These are phyloP conservation scores for Cladosporium sp. DNA, from an alignment of 2,329 filamentous ascomycete genomes.

Conservation along the genomic window DNA sequence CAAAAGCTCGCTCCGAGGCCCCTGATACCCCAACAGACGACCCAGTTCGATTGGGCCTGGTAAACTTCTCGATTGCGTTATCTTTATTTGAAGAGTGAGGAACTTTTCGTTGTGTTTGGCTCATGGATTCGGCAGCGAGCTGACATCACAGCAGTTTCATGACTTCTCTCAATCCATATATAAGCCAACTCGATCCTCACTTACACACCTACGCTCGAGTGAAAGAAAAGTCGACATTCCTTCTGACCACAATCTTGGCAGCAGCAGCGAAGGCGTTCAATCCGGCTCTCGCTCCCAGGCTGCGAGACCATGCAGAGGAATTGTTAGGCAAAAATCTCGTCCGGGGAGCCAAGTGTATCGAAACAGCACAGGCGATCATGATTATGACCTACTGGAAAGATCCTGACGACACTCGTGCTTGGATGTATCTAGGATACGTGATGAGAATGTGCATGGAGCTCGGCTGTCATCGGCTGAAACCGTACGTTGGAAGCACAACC, in stretches of 20 bases:
- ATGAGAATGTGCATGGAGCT: slow-evolving; percentile 41
- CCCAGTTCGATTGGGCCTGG: not conserved
- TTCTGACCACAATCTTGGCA: slow-evolving; percentile 34
- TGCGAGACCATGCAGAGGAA: slow-evolving; percentile 31
- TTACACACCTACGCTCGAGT: slow-evolving; percentile 39
- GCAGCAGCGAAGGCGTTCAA: slow-evolving; percentile 37
- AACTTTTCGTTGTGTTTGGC: too few species aligned
- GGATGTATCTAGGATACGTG: slow-evolving; percentile 38
- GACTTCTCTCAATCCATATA: slow-evolving; percentile 38
- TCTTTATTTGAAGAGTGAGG: not conserved
- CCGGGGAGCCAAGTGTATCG: slow-evolving; percentile 35
- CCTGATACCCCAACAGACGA: not conserved
- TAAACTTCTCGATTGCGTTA: not conserved
- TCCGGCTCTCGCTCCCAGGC: slow-evolving; percentile 28
- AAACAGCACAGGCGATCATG: slow-evolving; percentile 39
- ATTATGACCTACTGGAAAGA: slow-evolving; percentile 43
- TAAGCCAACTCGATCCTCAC: slow-evolving; percentile 37
- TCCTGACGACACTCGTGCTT: slow-evolving; percentile 38
- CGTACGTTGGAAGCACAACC: slow-evolving; percentile 17
- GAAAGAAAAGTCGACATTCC: slow-evolving; percentile 34
- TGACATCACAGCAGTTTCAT: slow-evolving; percentile 32
- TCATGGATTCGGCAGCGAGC: too few species aligned
- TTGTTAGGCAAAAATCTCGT: slow-evolving; percentile 30
- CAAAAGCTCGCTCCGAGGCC: not conserved
- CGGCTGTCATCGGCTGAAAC: slow-evolving; percentile 32